A percentile compares a stretch with the other conserved stretches of the same genome.
Conservation (phyloP, 495 filamentous ascomycete genomes). For the Neurospora intermedia region DNA sequence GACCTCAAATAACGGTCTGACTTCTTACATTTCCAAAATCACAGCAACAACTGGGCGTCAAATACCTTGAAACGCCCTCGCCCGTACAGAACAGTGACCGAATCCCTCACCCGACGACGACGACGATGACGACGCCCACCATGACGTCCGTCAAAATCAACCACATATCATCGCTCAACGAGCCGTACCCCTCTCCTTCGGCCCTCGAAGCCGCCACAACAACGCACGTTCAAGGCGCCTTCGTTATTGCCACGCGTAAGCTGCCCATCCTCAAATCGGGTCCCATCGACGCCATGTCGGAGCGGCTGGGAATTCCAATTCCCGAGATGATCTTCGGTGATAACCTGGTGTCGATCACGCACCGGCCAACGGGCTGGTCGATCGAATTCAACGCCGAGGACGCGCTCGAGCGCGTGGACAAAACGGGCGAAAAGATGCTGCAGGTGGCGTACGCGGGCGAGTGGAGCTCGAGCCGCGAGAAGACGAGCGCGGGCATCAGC, state of each 20-base stretch:
- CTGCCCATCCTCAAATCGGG: constrained; percentile 84
- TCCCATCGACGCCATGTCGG: constrained; percentile 79
- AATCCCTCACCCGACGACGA: background rate
- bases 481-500: constrained; percentile 77
- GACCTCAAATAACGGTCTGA: background rate
- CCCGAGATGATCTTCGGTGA: constrained; percentile 99
- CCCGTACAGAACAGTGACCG: background rate
- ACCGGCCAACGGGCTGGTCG: constrained; percentile 57
- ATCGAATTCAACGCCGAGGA: constrained; percentile 75
- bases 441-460: constrained; percentile 84
- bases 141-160: constrained; percentile 1
- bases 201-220: constrained; percentile 29
- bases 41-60: background rate
- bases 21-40: background rate
- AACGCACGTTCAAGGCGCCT: constrained; percentile 46
- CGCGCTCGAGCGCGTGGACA: constrained; percentile 83
- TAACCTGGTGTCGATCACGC: constrained; percentile 67
- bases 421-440: constrained; percentile 79
- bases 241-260: constrained; percentile 68
- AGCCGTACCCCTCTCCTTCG: constrained; percentile 10
- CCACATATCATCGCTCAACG: constrained; percentile 29
- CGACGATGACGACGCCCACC: background rate
- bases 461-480: constrained; percentile 80
- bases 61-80: background rate
- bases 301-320: constrained; percentile 67